Conservation (phyloP, 768 basidiomycete genomes). For the Crassisporium funariophilum region DNA sequence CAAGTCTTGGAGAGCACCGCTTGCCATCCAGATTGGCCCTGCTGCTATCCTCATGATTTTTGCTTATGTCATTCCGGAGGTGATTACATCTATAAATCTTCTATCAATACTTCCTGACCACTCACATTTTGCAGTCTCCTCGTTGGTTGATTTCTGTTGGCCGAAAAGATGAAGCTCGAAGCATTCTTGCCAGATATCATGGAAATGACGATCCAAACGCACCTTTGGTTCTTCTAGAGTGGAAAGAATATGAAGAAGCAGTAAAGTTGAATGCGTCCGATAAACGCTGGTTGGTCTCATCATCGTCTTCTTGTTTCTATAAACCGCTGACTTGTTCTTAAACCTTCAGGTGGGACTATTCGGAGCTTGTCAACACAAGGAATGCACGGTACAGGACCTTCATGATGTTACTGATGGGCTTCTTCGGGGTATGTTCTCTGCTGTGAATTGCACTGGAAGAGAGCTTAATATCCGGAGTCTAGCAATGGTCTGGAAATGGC, state of each 20-base stretch:
- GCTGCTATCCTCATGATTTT: conserved; percentile 40
- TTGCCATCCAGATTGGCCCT: conserved; percentile 54
- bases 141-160: conserved; percentile 56
- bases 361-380: conserved; percentile 47
- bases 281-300: conserved; percentile 50
- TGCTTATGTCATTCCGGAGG: conserved; percentile 40
- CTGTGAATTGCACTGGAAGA: not conserved
- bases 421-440: conserved; percentile 44
- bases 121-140: conserved; percentile 39
- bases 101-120: not conserved
- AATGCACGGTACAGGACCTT: conserved; percentile 48
- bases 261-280: conserved; percentile 53
- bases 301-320: not conserved
- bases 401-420: conserved; percentile 54
- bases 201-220: conserved; percentile 51
- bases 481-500: conserved; percentile 60
- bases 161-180: conserved; percentile 48
- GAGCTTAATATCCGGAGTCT: not conserved
- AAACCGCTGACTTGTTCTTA: not conserved
- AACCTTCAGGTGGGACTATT: conserved; percentile 50
- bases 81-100: conserved; percentile 10
- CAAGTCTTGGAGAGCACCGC: conserved; percentile 50
- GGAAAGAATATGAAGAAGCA: conserved; percentile 52
- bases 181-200: conserved; percentile 54
- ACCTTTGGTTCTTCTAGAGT: conserved; percentile 52